Conservation (phyloP, 2,329 filamentous ascomycete species). For the Xylariaceae sp. region DNA sequence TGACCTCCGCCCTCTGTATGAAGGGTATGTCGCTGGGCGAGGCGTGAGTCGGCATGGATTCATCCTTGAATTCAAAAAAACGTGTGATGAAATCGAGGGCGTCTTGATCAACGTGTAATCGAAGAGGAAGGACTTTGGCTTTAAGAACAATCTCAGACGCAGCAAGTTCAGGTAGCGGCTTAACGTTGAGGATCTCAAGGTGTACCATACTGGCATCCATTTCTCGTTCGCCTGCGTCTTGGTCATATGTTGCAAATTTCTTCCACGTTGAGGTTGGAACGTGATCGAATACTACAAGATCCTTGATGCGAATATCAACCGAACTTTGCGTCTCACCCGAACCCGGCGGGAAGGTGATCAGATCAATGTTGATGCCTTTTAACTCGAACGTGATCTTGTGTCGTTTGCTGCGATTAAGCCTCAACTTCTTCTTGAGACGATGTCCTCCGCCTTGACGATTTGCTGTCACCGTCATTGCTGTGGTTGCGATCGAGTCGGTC, state of each 20-base stretch:
- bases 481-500: constrained; percentile 82
- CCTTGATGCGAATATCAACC: constrained; percentile 74
- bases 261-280: constrained; percentile 95
- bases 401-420: constrained; percentile 76
- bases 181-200: constrained; percentile 81
- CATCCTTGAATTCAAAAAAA: constrained; percentile 97
- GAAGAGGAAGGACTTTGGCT: constrained; percentile 73
- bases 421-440: constrained; percentile 57
- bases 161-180: constrained; percentile 75
- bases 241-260: constrained; percentile 93
- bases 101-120: constrained; percentile 94
- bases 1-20: constrained; percentile 83
- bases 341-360: constrained; percentile 73
- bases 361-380: constrained; percentile 74
- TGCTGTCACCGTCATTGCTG: constrained; percentile 59
- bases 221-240: constrained; percentile 80
- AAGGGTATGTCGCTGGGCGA: constrained; percentile 74
- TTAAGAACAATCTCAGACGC: constrained; percentile 87
- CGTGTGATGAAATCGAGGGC: constrained; percentile 94
- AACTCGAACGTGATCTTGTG: constrained; percentile 97
- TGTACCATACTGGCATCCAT: constrained; percentile 86
- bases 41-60: constrained; percentile 50
- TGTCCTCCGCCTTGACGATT: constrained; percentile 44
- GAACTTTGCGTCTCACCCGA: constrained; percentile 82
- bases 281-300: constrained; percentile 90